Evolutionary conservation across 176 grass and related monocot genomes (phyloP), one percentile per base, ranked within the genome.

Genomic region (Saccharum officinarum): DNA sequence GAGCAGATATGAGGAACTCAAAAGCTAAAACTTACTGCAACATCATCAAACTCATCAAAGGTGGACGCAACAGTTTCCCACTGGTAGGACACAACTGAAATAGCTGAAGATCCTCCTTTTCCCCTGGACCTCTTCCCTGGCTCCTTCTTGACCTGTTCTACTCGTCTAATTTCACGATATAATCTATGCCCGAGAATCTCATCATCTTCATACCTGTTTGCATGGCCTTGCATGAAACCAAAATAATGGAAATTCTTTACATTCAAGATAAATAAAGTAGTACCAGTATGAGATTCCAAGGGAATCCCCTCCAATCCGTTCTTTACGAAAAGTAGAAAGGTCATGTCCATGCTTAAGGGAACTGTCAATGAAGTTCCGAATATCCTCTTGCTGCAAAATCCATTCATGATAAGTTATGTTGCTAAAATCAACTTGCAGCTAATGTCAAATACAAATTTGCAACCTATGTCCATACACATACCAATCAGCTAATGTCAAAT

Each of bases 181-280:
- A 99, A 82, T 82, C 94, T 84, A 89, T 99, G 94, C 26, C 97
- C 97, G n/a, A 99, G 72, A 87, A 94, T 60, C 39, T 92, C 87
- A 85, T 99, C 97, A 85, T 99, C 97, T 90, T 99, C 97, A n/a
- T 99, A 99, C 97, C 97, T 99, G 78, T 86, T 71, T 23, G 45
- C 50, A 83, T 61, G 66, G 6, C 33, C 33, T 73, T 73, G 82
- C 30, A 80, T 73, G 46, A 72, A 36, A 72, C 40, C 30, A 15
- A 49, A 80, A 81, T 23, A 39, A 75, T 40, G n/a, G 37, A 80
- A 62, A n/a, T 76, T 17, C 25, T 81, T 63, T 79, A 49, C 36
- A 40, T 70, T 50, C 37, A 44, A 71, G 41, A 83, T 15, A 78
- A 82, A 75, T 63, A 64, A 22, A 57, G 74, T 5, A 73, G 84